These are phyloP conservation scores for Talaromyces sp. DNA, from an alignment of 2,329 filamentous ascomycete genomes.

Conservation along the genomic window DNA sequence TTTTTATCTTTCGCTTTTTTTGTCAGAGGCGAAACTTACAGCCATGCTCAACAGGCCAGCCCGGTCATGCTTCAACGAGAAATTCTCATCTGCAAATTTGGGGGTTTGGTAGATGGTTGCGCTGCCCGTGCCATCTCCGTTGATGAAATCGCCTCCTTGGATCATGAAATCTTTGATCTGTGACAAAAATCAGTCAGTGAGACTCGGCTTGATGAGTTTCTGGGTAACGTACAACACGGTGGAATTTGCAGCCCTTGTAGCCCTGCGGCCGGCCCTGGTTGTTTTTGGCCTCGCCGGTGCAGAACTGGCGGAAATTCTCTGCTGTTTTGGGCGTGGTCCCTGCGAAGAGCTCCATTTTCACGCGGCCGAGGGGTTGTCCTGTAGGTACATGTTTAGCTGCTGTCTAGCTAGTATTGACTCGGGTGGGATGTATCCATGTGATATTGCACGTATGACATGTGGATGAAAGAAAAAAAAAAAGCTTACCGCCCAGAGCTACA, in stretches of 20 bases:
- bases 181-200: background rate
- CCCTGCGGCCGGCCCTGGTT: slow-evolving; percentile 72
- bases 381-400: background rate
- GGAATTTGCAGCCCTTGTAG: slow-evolving; percentile 92
- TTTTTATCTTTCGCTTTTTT: background rate
- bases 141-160: slow-evolving; percentile 92
- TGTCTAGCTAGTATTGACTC: background rate
- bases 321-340: slow-evolving; percentile 80
- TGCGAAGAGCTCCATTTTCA: slow-evolving; percentile 87
- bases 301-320: slow-evolving; percentile 96
- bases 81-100: slow-evolving; percentile 88
- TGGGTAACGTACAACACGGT: slow-evolving; percentile 68
- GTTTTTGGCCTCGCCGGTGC: slow-evolving; percentile 87
- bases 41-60: slow-evolving; percentile 89
- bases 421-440: background rate
- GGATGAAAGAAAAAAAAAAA: background rate
- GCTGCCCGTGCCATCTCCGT: slow-evolving; percentile 86
- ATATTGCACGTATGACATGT: background rate
- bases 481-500: slow-evolving; percentile 42
- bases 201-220: slow-evolving; percentile 3
- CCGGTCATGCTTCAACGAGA: slow-evolving; percentile 69
- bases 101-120: slow-evolving; percentile 82
- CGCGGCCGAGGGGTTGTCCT: slow-evolving; percentile 81
- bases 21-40: slow-evolving; percentile 47
- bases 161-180: slow-evolving; percentile 97